phyloP scores from a whole-genome alignment of 108 stramenopile genomes.

The Skeletonema costatum region DNA sequence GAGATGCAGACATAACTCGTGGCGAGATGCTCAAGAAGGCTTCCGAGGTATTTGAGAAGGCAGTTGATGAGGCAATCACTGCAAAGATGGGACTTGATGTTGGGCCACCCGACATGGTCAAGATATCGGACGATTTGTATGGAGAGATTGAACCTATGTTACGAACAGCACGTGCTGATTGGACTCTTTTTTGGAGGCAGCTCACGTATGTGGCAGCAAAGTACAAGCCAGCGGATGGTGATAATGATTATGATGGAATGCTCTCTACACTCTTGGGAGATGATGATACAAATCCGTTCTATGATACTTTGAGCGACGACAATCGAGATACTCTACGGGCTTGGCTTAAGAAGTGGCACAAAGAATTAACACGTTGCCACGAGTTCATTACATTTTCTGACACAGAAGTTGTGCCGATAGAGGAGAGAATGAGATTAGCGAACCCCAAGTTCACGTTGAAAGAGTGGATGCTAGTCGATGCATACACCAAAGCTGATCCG shows the following conservation, averaged over 20 bases:
- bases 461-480: slow-evolving; percentile 91
- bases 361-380: slow-evolving; percentile 36
- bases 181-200: slow-evolving; percentile 88
- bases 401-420: slow-evolving; percentile 11
- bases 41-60: slow-evolving; percentile 56
- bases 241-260: slow-evolving; percentile 65
- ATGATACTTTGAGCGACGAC: slow-evolving; percentile 58
- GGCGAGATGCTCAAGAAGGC: slow-evolving; percentile 51
- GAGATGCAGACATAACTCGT: slow-evolving; percentile 40
- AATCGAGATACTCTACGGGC: slow-evolving; percentile 40
- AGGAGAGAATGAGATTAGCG: slow-evolving; percentile 58
- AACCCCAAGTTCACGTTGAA: slow-evolving; percentile 84
- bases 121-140: slow-evolving; percentile 68
- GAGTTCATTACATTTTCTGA: neutral
- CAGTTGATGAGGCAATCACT: slow-evolving; percentile 53
- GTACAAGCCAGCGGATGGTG: slow-evolving; percentile 38
- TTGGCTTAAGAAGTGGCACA: slow-evolving; percentile 78
- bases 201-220: slow-evolving; percentile 66
- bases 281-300: slow-evolving; percentile 59
- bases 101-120: slow-evolving; percentile 38
- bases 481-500: slow-evolving; percentile 72
- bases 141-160: slow-evolving; percentile 57
- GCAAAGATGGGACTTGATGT: slow-evolving; percentile 68
- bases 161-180: slow-evolving; percentile 61
- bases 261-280: slow-evolving; percentile 53